Percentiles rank a stretch among this genome's conserved stretches.
phyloP scores from a whole-genome alignment of 148 eudicot species.

The Polygonum maritimum region DNA sequence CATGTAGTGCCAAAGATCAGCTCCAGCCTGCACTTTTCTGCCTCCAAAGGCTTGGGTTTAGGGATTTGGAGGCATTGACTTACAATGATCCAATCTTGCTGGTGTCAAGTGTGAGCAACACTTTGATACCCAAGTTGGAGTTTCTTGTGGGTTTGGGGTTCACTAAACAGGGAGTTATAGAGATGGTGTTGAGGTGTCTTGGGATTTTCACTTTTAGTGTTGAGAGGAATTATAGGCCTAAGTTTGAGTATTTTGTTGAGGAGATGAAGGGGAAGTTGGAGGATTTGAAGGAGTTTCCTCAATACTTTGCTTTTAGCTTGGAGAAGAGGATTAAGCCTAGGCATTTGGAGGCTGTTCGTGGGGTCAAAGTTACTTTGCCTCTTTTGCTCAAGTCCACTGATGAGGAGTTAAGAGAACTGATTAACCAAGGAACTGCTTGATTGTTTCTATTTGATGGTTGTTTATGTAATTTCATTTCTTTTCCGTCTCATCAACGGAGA shows the following conservation, averaged over 20 bases:
- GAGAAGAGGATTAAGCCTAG: conserved; percentile 88
- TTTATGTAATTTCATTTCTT: background rate
- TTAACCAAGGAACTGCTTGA: conserved; percentile 17
- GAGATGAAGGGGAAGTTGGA: conserved; percentile 64
- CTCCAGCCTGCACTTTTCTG: conserved; percentile 64
- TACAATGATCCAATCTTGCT: conserved; percentile 60
- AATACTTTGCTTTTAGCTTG: conserved; percentile 82
- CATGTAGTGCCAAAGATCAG: conserved; percentile 66
- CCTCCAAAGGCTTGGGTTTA: conserved; percentile 69
- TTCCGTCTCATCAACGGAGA: background rate
- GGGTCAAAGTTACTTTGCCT: conserved; percentile 40
- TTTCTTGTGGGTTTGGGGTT: conserved; percentile 54
- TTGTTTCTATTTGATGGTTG: background rate
- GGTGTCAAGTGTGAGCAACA: conserved; percentile 67
- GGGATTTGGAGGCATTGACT: conserved; percentile 47
- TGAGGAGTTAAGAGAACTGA: conserved; percentile 60
- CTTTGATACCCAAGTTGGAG: conserved; percentile 65
- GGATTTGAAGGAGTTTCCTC: conserved; percentile 88
- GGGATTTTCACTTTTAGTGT: conserved; percentile 75
- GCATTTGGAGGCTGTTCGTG: conserved; percentile 53
- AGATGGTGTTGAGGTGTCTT: conserved; percentile 82
- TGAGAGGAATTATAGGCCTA: conserved; percentile 77
- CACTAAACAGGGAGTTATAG: conserved; percentile 39
- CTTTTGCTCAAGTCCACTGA: conserved; percentile 70
- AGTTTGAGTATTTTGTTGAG: conserved; percentile 48